These are phyloP conservation scores for Globisporangium uncinulatum DNA, from an alignment of 352 stramenopile genomes.

Conservation along the genomic window DNA sequence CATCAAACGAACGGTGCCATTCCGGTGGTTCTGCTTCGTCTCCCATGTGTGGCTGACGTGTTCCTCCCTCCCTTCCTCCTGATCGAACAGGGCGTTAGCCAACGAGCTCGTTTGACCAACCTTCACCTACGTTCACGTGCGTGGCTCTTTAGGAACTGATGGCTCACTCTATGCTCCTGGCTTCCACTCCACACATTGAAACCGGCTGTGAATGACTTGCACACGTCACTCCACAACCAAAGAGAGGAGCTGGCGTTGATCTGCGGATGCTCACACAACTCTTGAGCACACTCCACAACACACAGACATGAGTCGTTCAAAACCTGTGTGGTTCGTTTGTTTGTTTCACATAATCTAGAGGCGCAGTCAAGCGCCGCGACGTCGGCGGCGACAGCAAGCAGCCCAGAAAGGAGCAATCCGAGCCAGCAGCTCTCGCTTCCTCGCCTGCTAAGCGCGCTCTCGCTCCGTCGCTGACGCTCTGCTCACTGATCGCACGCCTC, in stretches of 20 bases:
- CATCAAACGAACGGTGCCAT: not conserved
- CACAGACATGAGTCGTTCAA: not conserved
- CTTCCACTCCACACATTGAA: too few relatives aligned
- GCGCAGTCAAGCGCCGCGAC: not conserved
- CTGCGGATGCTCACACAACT: too few relatives aligned
- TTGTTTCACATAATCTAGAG: conserved; percentile 1
- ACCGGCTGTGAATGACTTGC: too few relatives aligned
- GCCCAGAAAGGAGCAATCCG: not conserved
- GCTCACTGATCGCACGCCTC: not conserved
- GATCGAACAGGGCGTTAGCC: too few relatives aligned
- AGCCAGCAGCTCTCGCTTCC: not conserved
- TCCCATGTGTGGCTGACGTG: not conserved
- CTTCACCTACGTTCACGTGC: too few relatives aligned
- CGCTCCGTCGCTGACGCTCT: not conserved
- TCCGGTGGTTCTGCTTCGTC: conserved; percentile 1
- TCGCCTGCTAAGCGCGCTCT: not conserved
- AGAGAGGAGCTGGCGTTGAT: too few relatives aligned
- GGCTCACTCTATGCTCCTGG: too few relatives aligned
- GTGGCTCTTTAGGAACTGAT: too few relatives aligned
- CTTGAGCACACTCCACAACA: not conserved
- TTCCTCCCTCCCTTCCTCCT: too few relatives aligned
- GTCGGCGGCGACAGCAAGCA: not conserved
- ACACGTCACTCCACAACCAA: too few relatives aligned
- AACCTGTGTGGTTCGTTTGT: not conserved
- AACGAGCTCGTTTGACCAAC: too few relatives aligned